A percentile compares a stretch with the other conserved stretches of the same genome.
Evolutionary conservation across 768 basidiomycete species (phyloP).

Genomic region (Suillus tomentosus): DNA sequence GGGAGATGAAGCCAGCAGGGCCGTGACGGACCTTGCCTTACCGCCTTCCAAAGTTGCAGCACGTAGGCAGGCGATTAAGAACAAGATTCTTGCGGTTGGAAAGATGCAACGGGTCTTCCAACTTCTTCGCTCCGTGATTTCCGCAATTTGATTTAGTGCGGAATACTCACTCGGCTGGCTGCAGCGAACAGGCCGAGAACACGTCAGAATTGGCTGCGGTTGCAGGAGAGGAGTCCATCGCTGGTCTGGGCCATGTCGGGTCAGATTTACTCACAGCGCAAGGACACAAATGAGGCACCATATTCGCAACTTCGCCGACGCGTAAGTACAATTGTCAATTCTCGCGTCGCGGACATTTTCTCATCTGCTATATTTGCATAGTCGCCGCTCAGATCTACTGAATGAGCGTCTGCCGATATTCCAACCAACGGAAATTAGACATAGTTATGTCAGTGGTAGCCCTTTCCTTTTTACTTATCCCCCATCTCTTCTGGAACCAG

Average conservation of each 20-base stretch:
- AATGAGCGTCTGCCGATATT: slow-evolving; percentile 77
- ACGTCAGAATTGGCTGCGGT: slow-evolving; percentile 60
- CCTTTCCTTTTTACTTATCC: too few relatives aligned
- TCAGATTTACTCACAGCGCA: slow-evolving; percentile 65
- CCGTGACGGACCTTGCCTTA: slow-evolving; percentile 28
- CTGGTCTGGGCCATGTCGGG: slow-evolving; percentile 35
- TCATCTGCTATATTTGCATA: slow-evolving; percentile 26
- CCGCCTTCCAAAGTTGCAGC: slow-evolving; percentile 47
- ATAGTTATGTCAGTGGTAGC: too few relatives aligned
- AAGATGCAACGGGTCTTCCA: slow-evolving; percentile 90
- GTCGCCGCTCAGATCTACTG: slow-evolving; percentile 68
- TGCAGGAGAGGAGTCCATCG: slow-evolving; percentile 34
- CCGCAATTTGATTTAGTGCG: slow-evolving; percentile 5
- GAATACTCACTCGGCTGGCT: slow-evolving; percentile 12
- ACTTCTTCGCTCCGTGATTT: slow-evolving; percentile 68
- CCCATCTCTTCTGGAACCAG: too few relatives aligned
- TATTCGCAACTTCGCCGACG: slow-evolving; percentile 76
- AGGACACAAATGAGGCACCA: slow-evolving; percentile 54
- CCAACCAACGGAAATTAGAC: slow-evolving; percentile 38
- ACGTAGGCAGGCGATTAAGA: slow-evolving; percentile 81
- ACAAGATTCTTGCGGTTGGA: slow-evolving; percentile 92
- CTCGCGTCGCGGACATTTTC: neutral
- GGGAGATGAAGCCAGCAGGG: slow-evolving; percentile 37
- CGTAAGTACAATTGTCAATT: slow-evolving; percentile 46
- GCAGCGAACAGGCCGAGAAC: slow-evolving; percentile 78